phyloP scores from a whole-genome alignment of 192 early-diverging fungal species.

The Coemansia sp. region DNA sequence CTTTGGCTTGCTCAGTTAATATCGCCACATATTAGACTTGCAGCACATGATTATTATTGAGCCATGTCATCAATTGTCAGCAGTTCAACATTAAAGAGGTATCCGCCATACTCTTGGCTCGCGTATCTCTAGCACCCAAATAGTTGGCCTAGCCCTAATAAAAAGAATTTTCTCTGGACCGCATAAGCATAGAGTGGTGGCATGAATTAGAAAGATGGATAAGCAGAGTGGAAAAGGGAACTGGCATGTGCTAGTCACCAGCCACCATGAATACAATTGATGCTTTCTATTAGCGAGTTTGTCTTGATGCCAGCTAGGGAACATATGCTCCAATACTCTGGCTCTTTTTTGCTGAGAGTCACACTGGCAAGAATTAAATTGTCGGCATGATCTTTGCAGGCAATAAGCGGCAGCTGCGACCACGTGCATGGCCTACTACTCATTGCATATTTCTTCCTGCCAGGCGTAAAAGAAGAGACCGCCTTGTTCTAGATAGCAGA shows the following conservation, averaged over 20 bases:
- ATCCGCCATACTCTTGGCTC: neutral
- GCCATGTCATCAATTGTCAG: neutral
- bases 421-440: neutral
- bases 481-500: too few relatives aligned
- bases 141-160: neutral
- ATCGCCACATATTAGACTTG: neutral
- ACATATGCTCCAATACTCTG: neutral
- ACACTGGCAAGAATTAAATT: neutral
- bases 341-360: neutral
- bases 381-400: neutral
- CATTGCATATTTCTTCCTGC: neutral
- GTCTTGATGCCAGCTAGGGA: neutral
- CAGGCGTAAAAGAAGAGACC: too few relatives aligned
- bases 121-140: neutral
- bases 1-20: neutral
- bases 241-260: neutral
- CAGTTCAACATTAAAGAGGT: neutral
- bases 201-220: neutral
- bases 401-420: neutral
- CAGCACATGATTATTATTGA: constrained; percentile 1
- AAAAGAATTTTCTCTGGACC: neutral
- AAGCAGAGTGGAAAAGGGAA: neutral
- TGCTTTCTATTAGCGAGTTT: neutral
- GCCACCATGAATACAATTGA: neutral
- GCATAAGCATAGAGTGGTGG: neutral